Evolutionary conservation across 1,139 yeast genomes (phyloP).

Genomic region (Hyphopichia burtonii): DNA sequence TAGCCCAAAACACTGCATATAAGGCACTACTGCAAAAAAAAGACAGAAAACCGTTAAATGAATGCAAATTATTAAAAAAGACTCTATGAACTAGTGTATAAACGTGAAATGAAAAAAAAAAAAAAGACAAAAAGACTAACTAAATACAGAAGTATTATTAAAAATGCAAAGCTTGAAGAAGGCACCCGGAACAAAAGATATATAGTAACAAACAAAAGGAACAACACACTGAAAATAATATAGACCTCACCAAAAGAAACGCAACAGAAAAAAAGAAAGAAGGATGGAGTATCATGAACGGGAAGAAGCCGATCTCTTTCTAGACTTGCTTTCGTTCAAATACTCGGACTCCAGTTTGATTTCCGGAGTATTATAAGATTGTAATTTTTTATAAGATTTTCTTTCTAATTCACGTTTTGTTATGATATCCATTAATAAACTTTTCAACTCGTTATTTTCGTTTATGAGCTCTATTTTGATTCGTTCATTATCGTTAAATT

Average conservation of each 20-base stretch:
- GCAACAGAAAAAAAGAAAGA: not conserved
- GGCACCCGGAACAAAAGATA: not conserved
- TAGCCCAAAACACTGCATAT: too few relatives aligned
- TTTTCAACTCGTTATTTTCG: slow-evolving; percentile 33
- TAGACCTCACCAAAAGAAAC: not conserved
- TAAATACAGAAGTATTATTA: not conserved
- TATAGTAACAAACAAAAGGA: not conserved
- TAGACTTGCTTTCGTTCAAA: not conserved
- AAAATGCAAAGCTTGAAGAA: not conserved
- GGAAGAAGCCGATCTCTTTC: not conserved
- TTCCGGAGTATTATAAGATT: too few relatives aligned
- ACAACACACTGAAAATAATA: not conserved
- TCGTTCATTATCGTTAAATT: slow-evolving; percentile 36
- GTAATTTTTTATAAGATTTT: slow-evolving; percentile 3
- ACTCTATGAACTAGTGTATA: too few relatives aligned
- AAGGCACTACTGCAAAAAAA: too few relatives aligned
- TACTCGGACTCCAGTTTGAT: not conserved
- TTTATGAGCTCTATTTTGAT: slow-evolving; percentile 33
- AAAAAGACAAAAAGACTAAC: too few relatives aligned
- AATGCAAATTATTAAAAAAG: too few relatives aligned
- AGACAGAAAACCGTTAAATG: too few relatives aligned
- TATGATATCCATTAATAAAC: slow-evolving; percentile 26
- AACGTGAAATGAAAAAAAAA: too few relatives aligned
- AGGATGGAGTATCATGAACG: not conserved
- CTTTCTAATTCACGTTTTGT: slow-evolving; percentile 18